A percentile compares a stretch with the other conserved stretches of the same genome.
Evolutionary conservation across 2,329 filamentous ascomycete genomes (phyloP).

Genomic region (Ophiostoma tasmaniense): DNA sequence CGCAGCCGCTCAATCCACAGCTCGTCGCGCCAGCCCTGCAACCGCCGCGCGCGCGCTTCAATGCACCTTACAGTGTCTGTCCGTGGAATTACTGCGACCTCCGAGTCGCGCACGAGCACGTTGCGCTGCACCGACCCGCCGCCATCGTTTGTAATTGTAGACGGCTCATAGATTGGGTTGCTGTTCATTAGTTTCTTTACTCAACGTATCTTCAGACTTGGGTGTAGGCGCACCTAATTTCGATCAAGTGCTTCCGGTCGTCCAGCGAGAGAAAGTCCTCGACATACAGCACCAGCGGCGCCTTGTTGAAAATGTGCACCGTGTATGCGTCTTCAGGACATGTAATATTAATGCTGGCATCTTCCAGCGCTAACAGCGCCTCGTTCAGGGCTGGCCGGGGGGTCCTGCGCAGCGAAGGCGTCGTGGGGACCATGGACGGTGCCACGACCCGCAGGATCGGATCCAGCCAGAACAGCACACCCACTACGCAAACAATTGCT

Average conservation of each 20-base stretch:
- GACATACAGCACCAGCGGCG: slow-evolving; percentile 46
- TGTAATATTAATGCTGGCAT: slow-evolving; percentile 17
- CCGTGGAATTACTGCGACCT: slow-evolving; percentile 44
- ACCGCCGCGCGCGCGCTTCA: slow-evolving; percentile 37
- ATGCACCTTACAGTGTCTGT: slow-evolving; percentile 36
- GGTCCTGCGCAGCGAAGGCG: slow-evolving; percentile 21
- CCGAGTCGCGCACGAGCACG: slow-evolving; percentile 40
- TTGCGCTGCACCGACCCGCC: slow-evolving; percentile 33
- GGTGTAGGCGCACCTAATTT: slow-evolving; percentile 39
- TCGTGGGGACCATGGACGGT: slow-evolving; percentile 24
- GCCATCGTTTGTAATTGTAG: slow-evolving; percentile 43
- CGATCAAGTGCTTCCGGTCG: slow-evolving; percentile 40
- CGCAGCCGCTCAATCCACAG: slow-evolving; percentile 45
- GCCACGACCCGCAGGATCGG: slow-evolving; percentile 30
- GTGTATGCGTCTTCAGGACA: slow-evolving; percentile 37
- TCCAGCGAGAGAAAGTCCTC: slow-evolving; percentile 40
- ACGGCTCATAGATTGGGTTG: slow-evolving; percentile 40
- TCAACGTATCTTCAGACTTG: too few species aligned
- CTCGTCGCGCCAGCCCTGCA: slow-evolving; percentile 47
- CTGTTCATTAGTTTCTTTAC: slow-evolving; percentile 25
- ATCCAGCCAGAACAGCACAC: slow-evolving; percentile 37
- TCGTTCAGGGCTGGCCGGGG: slow-evolving; percentile 42
- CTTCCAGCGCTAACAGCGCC: slow-evolving; percentile 42
- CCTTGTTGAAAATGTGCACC: slow-evolving; percentile 40
- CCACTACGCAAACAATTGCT: slow-evolving; percentile 33